Conservation (phyloP, 2,329 filamentous ascomycete species). For the Coniochaeta prunicola region DNA sequence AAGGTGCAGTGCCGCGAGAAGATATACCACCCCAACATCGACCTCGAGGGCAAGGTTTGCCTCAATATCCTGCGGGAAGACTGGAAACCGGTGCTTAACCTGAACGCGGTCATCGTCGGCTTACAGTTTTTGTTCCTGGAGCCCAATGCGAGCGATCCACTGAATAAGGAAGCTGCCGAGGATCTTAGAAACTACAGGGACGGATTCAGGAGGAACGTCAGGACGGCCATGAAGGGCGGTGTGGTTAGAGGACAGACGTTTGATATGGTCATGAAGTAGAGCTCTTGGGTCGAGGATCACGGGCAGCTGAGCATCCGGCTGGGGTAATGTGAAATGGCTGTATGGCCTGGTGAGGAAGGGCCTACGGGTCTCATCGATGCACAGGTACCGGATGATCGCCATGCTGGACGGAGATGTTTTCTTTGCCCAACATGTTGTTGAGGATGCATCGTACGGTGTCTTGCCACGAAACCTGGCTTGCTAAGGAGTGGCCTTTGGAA, state of each 20-base stretch:
- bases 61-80: constrained; percentile 95
- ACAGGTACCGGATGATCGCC: too few relatives aligned
- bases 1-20: constrained; percentile 97
- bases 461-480: background rate
- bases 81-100: constrained; percentile 96
- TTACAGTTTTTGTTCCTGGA: constrained; percentile 97
- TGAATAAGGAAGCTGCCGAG: constrained; percentile 96
- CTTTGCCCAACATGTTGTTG: too few relatives aligned
- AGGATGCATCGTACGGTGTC: too few relatives aligned
- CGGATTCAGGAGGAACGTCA: constrained; percentile 85
- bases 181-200: constrained; percentile 83
- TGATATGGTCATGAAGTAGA: constrained; percentile 68
- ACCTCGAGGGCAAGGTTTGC: constrained; percentile 95
- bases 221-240: constrained; percentile 75
- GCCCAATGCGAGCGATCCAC: constrained; percentile 91
- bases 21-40: constrained; percentile 99
- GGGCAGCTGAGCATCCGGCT: background rate
- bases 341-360: background rate
- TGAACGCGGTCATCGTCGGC: constrained; percentile 94
- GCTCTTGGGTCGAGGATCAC: background rate
- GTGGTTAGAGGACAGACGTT: constrained; percentile 65
- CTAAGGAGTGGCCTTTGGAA: background rate
- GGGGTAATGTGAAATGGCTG: background rate
- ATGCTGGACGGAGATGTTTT: too few relatives aligned
- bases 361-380: too few relatives aligned